Evolutionary conservation across 352 stramenopile genomes (phyloP).

Genomic region (Phytophthora agathidicida): DNA sequence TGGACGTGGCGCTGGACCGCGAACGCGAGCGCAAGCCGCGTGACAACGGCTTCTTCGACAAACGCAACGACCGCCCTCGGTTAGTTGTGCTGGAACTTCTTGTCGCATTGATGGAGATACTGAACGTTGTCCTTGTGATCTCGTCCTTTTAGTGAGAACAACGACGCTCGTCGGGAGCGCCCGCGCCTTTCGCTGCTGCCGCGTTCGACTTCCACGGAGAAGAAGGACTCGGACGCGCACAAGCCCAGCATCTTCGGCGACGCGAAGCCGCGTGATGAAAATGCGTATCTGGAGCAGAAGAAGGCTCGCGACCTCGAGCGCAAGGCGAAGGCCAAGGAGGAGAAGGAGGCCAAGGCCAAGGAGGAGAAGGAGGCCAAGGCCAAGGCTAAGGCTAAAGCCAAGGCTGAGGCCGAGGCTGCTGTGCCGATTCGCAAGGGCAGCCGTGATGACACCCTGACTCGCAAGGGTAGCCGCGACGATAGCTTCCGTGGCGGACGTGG

Average conservation of each 20-base stretch:
- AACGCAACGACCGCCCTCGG: slow-evolving; percentile 56
- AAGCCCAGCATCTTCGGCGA: slow-evolving; percentile 84
- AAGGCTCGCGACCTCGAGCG: slow-evolving; percentile 44
- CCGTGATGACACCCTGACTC: slow-evolving; percentile 20
- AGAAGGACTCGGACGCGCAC: slow-evolving; percentile 33
- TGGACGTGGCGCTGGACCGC: slow-evolving; percentile 76
- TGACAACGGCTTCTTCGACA: slow-evolving; percentile 57
- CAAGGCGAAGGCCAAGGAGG: slow-evolving; percentile 39
- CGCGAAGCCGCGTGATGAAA: slow-evolving; percentile 84
- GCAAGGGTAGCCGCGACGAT: slow-evolving; percentile 30
- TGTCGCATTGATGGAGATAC: background rate
- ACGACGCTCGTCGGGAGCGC: slow-evolving; percentile 50
- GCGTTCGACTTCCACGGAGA: slow-evolving; percentile 51
- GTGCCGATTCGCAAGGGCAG: slow-evolving; percentile 23
- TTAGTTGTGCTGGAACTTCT: too few relatives aligned
- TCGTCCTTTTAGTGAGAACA: slow-evolving; percentile 37
- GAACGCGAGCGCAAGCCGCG: slow-evolving; percentile 54
- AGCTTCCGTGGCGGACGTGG: slow-evolving; percentile 40
- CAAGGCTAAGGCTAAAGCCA: slow-evolving; percentile 15
- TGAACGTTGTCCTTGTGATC: slow-evolving; percentile 14
- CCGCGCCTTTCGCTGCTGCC: slow-evolving; percentile 65
- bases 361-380: slow-evolving; percentile 27
- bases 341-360: slow-evolving; percentile 23
- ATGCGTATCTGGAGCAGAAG: slow-evolving; percentile 70
- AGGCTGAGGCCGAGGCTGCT: slow-evolving; percentile 20